Conservation (phyloP, 164 flowering plant genomes). For the Magnolia changhungtana region DNA sequence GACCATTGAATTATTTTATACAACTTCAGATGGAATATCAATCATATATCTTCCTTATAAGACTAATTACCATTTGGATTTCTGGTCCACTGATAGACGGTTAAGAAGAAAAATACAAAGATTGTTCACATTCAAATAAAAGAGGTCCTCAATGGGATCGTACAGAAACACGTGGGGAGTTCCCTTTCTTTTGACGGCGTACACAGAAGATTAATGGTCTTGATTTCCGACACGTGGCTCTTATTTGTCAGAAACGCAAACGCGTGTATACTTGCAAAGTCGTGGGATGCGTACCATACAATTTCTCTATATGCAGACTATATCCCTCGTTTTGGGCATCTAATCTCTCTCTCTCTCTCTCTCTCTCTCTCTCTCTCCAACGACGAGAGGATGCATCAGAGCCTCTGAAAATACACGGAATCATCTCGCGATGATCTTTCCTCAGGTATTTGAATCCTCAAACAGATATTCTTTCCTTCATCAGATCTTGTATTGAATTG, state of each 20-base stretch:
- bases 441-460: constrained; percentile 1
- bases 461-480: background rate
- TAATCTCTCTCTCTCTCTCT: background rate
- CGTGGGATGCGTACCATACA: background rate
- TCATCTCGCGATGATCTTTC: background rate
- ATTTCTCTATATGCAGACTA: background rate
- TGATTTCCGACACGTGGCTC: background rate
- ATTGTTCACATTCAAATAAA: too few relatives aligned
- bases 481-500: background rate
- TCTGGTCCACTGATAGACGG: too few relatives aligned
- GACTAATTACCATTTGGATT: too few relatives aligned
- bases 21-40: too few relatives aligned
- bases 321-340: background rate
- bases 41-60: too few relatives aligned
- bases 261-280: background rate
- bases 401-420: background rate
- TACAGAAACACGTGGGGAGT: too few relatives aligned
- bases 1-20: too few relatives aligned
- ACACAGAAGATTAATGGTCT: background rate
- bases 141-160: too few relatives aligned
- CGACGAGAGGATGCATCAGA: background rate
- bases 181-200: too few relatives aligned
- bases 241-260: background rate
- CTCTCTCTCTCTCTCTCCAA: too few relatives aligned
- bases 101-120: too few relatives aligned